Evolutionary conservation across 331 rosid genomes (phyloP).

Genomic region (Acacia concinna): DNA sequence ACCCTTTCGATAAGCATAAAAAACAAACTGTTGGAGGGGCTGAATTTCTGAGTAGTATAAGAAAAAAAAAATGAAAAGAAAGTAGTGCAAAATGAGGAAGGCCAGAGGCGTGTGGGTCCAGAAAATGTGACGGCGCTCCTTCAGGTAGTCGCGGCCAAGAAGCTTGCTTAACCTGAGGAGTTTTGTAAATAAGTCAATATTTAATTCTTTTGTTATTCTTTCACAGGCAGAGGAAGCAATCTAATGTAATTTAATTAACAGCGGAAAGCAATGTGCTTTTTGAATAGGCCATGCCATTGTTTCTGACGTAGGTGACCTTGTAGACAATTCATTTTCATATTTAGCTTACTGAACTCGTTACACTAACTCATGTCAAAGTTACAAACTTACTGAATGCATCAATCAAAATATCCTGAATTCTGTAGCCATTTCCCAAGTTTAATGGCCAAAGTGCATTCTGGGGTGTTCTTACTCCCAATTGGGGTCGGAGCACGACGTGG

Average conservation of each 20-base stretch:
- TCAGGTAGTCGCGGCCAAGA: constrained; percentile 97
- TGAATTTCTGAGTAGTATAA: too few species aligned
- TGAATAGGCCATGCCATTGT: constrained; percentile 57
- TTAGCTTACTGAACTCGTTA: constrained; percentile 31
- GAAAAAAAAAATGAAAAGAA: too few species aligned
- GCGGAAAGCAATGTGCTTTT: constrained; percentile 41
- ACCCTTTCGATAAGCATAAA: too few species aligned
- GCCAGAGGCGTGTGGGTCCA: constrained; percentile 85
- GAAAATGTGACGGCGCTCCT: constrained; percentile 86
- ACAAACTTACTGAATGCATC: constrained; percentile 15
- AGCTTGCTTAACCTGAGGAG: constrained; percentile 64
- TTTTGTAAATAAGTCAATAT: constrained; percentile 22
- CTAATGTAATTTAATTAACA: constrained; percentile 53
- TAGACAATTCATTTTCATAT: constrained; percentile 42
- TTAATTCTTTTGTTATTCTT: constrained; percentile 54
- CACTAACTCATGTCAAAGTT: constrained; percentile 23
- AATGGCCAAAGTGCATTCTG: constrained; percentile 11
- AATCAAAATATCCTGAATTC: constrained; percentile 28
- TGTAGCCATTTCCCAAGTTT: neutral
- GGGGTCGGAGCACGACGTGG: neutral
- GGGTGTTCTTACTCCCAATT: neutral
- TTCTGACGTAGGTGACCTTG: constrained; percentile 45
- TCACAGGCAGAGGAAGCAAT: constrained; percentile 55
- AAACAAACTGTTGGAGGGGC: too few species aligned
- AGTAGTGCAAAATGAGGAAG: too few species aligned